A percentile compares a stretch with the other conserved stretches of the same genome.
These are phyloP conservation scores for Serendipita indica DNA, from an alignment of 768 basidiomycete species.

Conservation along the genomic window DNA sequence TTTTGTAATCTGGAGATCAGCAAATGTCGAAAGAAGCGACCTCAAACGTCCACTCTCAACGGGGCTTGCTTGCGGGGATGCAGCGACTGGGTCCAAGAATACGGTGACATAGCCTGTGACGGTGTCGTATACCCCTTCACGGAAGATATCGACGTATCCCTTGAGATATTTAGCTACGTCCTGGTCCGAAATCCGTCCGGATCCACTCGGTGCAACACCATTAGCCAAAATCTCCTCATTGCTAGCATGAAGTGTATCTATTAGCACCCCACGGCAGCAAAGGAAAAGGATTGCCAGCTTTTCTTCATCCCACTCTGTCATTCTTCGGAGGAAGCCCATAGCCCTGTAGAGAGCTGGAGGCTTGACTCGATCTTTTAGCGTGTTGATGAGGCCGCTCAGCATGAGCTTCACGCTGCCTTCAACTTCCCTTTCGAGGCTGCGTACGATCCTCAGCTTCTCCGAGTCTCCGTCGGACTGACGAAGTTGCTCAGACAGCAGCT, in stretches of 20 bases:
- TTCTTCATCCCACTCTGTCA: constrained; percentile 53
- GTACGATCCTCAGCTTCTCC: neutral
- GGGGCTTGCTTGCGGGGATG: constrained; percentile 13
- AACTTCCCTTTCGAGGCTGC: constrained; percentile 18
- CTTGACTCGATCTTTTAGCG: constrained; percentile 74
- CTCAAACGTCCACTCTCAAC: constrained; percentile 12
- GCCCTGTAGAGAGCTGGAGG: constrained; percentile 83
- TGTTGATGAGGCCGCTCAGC: constrained; percentile 60
- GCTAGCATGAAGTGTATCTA: constrained; percentile 31
- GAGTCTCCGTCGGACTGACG: constrained; percentile 24
- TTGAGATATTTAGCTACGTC: constrained; percentile 56
- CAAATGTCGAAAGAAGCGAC: constrained; percentile 46
- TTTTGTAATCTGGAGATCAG: constrained; percentile 42
- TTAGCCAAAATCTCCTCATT: constrained; percentile 31
- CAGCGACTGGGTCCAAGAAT: constrained; percentile 55
- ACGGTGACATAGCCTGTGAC: constrained; percentile 81
- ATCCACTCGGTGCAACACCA: constrained; percentile 20
- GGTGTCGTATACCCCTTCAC: constrained; percentile 86
- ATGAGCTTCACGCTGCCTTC: constrained; percentile 40
- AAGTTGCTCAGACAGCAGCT: constrained; percentile 34
- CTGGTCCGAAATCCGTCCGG: constrained; percentile 23
- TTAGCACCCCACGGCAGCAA: constrained; percentile 48
- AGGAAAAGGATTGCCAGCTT: constrained; percentile 82
- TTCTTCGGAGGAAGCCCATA: constrained; percentile 69
- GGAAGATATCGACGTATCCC: constrained; percentile 78